Percentiles rank a stretch among this genome's conserved stretches.
Conservation (phyloP, 495 filamentous ascomycete genomes). For the Aspergillus conjunctus region DNA sequence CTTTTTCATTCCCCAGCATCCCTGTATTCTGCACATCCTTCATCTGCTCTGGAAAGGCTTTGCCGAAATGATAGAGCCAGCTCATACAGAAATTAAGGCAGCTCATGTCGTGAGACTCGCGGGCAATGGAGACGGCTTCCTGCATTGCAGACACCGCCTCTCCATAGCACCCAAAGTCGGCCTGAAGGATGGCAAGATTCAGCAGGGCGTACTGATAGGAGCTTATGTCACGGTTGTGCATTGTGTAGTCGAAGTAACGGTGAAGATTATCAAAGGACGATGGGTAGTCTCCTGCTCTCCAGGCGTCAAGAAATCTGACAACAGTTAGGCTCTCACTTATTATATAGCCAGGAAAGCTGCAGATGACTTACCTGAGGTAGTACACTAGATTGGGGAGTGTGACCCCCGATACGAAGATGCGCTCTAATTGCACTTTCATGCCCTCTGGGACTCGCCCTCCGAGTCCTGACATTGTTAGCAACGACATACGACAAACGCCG, state of each 20-base stretch:
- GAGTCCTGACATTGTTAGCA: slow-evolving; percentile 49
- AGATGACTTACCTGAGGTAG: slow-evolving; percentile 64
- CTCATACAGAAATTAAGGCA: slow-evolving; percentile 95
- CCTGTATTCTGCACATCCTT: slow-evolving; percentile 68
- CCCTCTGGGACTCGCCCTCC: slow-evolving; percentile 72
- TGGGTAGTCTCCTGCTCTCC: slow-evolving; percentile 88
- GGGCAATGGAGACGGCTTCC: slow-evolving; percentile 85
- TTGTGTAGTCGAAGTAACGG: slow-evolving; percentile 95
- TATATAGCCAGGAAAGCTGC: neutral
- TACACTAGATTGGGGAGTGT: slow-evolving; percentile 72
- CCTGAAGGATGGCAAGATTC: slow-evolving; percentile 89
- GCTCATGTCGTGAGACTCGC: slow-evolving; percentile 87
- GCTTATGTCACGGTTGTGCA: slow-evolving; percentile 81
- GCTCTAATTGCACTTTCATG: slow-evolving; percentile 64
- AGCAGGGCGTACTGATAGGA: slow-evolving; percentile 97
- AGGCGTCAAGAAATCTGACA: slow-evolving; percentile 78
- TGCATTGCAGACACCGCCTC: slow-evolving; percentile 93
- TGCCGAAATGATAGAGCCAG: slow-evolving; percentile 95
- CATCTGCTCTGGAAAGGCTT: slow-evolving; percentile 78
- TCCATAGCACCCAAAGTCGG: slow-evolving; percentile 88
- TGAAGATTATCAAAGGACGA: slow-evolving; percentile 89
- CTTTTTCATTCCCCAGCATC: slow-evolving; percentile 76
- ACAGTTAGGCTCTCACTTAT: neutral
- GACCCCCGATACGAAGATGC: slow-evolving; percentile 65
- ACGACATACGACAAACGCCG: neutral